phyloP scores from a whole-genome alignment of 495 filamentous ascomycete genomes.

The Apiosordaria backusii region DNA sequence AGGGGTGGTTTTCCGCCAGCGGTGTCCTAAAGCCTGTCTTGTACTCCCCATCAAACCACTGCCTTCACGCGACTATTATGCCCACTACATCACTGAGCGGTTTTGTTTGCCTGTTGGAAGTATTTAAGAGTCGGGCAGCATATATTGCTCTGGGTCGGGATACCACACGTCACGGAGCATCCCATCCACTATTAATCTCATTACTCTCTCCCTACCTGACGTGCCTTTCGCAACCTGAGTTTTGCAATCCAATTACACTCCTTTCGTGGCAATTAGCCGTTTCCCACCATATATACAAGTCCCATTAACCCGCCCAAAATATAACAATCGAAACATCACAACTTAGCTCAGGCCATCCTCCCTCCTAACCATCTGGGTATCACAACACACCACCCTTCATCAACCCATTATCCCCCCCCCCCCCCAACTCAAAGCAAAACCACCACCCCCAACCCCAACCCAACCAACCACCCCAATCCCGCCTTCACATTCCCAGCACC shows the following conservation, averaged over 20 bases:
- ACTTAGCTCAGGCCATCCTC: neutral
- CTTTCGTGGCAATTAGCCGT: neutral
- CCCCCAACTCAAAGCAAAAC: conserved; percentile 14
- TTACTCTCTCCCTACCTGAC: too few species aligned
- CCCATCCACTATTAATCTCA: too few species aligned
- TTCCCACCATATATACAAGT: neutral
- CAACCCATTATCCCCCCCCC: neutral
- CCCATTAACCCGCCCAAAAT: neutral
- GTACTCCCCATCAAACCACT: too few species aligned
- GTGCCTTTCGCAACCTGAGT: neutral
- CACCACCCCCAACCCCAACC: conserved; percentile 18
- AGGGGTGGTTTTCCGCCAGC: too few species aligned
- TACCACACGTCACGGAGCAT: too few species aligned
- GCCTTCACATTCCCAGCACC: conserved; percentile 23
- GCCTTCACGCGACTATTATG: too few species aligned
- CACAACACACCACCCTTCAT: neutral
- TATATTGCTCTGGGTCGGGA: neutral
- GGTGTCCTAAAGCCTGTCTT: too few species aligned
- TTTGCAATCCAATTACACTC: neutral
- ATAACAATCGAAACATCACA: neutral
- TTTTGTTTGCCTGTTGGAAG: too few species aligned
- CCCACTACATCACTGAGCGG: too few species aligned
- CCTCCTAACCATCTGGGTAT: neutral
- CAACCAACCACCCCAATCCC: conserved; percentile 11
- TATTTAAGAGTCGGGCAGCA: too few species aligned